Percentiles rank a stretch among this genome's conserved stretches.
These are phyloP conservation scores for Fusarium tjaetaba DNA, from an alignment of 2,329 filamentous ascomycete species.

Conservation along the genomic window DNA sequence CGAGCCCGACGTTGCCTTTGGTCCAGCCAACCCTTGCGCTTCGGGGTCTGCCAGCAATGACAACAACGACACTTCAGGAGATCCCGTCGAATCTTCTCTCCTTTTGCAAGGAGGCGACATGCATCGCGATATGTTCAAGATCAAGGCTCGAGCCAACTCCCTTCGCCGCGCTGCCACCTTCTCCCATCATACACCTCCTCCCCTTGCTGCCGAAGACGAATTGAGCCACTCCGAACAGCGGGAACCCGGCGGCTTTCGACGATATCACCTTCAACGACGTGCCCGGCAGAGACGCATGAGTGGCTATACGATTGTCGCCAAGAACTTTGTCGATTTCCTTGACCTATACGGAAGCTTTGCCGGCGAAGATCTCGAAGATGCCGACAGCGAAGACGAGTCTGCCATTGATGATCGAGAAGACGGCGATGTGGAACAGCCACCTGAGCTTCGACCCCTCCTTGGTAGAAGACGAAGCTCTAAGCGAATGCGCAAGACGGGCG, in stretches of 20 bases:
- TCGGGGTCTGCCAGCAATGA: constrained; percentile 20
- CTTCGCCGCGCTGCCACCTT: constrained; percentile 73
- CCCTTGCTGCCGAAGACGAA: constrained; percentile 44
- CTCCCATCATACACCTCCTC: constrained; percentile 59
- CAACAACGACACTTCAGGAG: constrained; percentile 45
- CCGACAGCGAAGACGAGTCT: constrained; percentile 65
- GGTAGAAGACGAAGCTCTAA: constrained; percentile 62
- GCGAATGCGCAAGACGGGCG: constrained; percentile 58
- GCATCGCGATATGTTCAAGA: constrained; percentile 80
- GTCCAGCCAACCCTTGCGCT: constrained; percentile 22
- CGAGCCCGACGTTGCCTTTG: constrained; percentile 49
- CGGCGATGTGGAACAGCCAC: constrained; percentile 55
- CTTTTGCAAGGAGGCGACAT: constrained; percentile 80
- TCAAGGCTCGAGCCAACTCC: constrained; percentile 66
- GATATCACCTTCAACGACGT: constrained; percentile 52
- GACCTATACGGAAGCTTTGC: constrained; percentile 81
- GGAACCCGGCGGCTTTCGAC: constrained; percentile 60
- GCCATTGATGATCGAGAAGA: constrained; percentile 60
- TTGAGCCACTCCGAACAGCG: constrained; percentile 53
- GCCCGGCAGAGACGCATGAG: constrained; percentile 52
- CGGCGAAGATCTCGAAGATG: constrained; percentile 72
- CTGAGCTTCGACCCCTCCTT: constrained; percentile 68
- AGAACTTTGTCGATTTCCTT: constrained; percentile 79
- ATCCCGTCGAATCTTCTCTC: constrained; percentile 69
- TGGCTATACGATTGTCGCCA: constrained; percentile 64